Base-by-base conservation (phyloP, 768 basidiomycete species). In the Boletus pseudopeckii region DNA sequence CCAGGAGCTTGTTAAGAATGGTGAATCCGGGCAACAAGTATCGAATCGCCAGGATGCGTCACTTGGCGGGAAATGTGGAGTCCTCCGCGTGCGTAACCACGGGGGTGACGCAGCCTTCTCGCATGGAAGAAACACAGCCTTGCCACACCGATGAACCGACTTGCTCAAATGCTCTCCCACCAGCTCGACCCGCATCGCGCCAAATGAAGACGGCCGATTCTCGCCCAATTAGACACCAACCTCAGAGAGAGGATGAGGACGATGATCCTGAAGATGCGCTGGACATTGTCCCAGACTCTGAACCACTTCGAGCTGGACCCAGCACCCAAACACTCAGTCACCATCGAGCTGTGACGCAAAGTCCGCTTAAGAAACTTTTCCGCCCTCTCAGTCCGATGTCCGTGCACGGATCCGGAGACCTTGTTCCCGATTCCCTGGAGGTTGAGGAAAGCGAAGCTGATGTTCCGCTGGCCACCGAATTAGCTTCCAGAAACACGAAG, bases 221-320 rank as follows among this genome's bases (percentile, higher is more conserved):
- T 37, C 56, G 28, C 33, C 43, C 20, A 17, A 24, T 10, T 32
- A 30, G 22, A 17, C 30, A 45, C 13, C 60, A 40, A 33, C 38
- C 8, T 40, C 50, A 2, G 15, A 22, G 17, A 45, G 50, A 26
- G 24, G 37, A 44, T 4, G 52, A 44, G 10, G 54, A 59, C 15
- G 55, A 57, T 17, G 62, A 59, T 24, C 48, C 37, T 39, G 75
- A 74, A 38, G 76, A 75, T 57, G 48, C 58, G 5, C 72, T 77
- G 59, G 82, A 81, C 32, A 51, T 85, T 47, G 73, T 88, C 15
- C 84, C 85, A 3, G 86, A 87, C 62, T 87, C 85, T 3, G 85
- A 86, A 56, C 79, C 81, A 44, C 64, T 70, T 18, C 72, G 72
- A 28, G 74, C 71, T 20, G 71, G 65, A 43, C 54, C 55, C 9